phyloP scores from a whole-genome alignment of 2,329 filamentous ascomycete genomes.

The Diaporthe sp. region DNA sequence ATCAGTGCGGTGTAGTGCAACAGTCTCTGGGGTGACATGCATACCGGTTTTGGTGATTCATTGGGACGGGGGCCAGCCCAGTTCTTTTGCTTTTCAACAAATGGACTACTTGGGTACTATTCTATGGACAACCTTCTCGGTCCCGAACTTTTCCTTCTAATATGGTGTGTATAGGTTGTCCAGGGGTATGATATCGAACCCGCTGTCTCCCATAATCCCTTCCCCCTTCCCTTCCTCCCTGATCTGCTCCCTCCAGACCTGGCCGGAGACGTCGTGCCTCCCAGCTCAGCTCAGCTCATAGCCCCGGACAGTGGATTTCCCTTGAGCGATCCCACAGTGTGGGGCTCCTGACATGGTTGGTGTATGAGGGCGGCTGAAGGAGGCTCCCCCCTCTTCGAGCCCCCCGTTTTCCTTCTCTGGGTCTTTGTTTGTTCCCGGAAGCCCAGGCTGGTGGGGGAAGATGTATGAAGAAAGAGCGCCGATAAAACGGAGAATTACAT shows the following conservation, averaged over 20 bases:
- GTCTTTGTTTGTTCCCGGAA: constrained; percentile 41
- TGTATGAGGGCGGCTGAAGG: constrained; percentile 6
- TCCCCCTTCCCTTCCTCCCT: not conserved
- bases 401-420: constrained; percentile 34
- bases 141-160: constrained; percentile 12
- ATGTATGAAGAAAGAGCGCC: constrained; percentile 38
- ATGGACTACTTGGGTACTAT: constrained; percentile 26
- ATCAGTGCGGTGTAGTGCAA: not conserved
- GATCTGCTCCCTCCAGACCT: constrained; percentile 5
- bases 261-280: constrained; percentile 2
- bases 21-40: not conserved
- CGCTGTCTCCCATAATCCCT: not conserved
- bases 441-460: constrained; percentile 7
- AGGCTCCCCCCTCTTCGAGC: not conserved
- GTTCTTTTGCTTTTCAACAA: constrained; percentile 20
- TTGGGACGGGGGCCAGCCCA: constrained; percentile 20
- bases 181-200: not conserved
- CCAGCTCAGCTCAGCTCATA: not conserved
- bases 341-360: constrained; percentile 3
- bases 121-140: constrained; percentile 21
- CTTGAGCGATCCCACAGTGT: not conserved
- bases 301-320: not conserved
- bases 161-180: constrained; percentile 27
- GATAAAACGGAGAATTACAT: constrained; percentile 39
- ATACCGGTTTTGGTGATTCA: not conserved